A percentile compares a stretch with the other conserved stretches of the same genome.
These are phyloP conservation scores for Penicilliopsis zonata DNA, from an alignment of 495 filamentous ascomycete species.

Conservation along the genomic window DNA sequence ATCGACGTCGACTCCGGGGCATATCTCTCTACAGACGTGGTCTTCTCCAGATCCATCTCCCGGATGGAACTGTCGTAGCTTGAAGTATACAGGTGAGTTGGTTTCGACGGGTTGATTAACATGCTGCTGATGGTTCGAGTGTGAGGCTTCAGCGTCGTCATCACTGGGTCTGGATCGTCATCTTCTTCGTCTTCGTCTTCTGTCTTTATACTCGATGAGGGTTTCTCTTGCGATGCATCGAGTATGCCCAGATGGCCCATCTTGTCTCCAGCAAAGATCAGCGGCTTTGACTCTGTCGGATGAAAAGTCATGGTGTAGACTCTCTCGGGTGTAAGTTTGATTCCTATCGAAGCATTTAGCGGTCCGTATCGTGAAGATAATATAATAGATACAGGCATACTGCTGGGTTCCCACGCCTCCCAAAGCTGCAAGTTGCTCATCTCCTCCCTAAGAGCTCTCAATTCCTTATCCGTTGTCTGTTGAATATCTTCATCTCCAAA, in stretches of 20 bases:
- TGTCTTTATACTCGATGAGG: conserved; percentile 14
- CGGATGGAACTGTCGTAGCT: conserved; percentile 96
- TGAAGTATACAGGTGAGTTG: conserved; percentile 58
- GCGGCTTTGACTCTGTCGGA: conserved; percentile 67
- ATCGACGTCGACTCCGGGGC: conserved; percentile 53
- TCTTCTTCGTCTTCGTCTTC: conserved; percentile 49
- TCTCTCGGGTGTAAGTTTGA: conserved; percentile 87
- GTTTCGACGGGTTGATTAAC: conserved; percentile 59
- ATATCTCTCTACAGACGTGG: conserved; percentile 65
- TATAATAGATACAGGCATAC: conserved; percentile 28
- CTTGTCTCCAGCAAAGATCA: conserved; percentile 95
- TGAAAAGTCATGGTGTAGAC: conserved; percentile 86
- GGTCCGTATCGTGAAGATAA: not conserved
- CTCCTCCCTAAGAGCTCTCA: conserved; percentile 65
- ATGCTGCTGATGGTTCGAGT: conserved; percentile 80
- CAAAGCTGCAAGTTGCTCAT: conserved; percentile 75
- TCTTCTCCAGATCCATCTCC: conserved; percentile 71
- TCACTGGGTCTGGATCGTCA: conserved; percentile 57
- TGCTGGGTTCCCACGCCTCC: conserved; percentile 66
- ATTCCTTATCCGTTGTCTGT: conserved; percentile 62
- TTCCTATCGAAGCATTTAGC: conserved; percentile 39
- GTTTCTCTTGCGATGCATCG: conserved; percentile 65
- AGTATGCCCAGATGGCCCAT: conserved; percentile 89
- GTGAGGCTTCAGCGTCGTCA: conserved; percentile 81
- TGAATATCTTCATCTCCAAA: conserved; percentile 75